Evolutionary conservation across 495 filamentous ascomycete genomes (phyloP).

Genomic region (Chaetomidium leptoderma): DNA sequence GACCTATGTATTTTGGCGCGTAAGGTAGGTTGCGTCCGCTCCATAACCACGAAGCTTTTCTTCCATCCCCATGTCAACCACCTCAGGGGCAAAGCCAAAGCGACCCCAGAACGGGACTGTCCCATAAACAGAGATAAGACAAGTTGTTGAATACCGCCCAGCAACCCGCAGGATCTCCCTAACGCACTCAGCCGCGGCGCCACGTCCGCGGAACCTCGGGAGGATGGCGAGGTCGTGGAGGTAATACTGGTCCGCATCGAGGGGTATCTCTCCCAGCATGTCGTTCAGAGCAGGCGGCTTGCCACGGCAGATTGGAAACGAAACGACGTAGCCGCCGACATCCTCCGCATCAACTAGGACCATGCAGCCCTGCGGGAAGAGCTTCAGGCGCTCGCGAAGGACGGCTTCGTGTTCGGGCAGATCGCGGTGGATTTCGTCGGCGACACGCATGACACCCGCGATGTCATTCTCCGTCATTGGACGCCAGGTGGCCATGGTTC

Average conservation of each 20-base stretch:
- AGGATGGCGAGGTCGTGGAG: slow-evolving; percentile 39
- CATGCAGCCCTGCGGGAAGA: slow-evolving; percentile 34
- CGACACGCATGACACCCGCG: slow-evolving; percentile 23
- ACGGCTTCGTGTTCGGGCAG: slow-evolving; percentile 31
- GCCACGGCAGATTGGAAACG: slow-evolving; percentile 32
- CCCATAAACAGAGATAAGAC: slow-evolving; percentile 37
- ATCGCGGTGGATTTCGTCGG: slow-evolving; percentile 24
- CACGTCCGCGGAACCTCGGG: slow-evolving; percentile 25
- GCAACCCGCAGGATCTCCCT: slow-evolving; percentile 18
- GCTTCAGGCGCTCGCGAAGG: slow-evolving; percentile 30
- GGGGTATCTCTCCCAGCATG: slow-evolving; percentile 26
- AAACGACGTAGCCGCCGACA: slow-evolving; percentile 36
- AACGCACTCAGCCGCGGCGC: slow-evolving; percentile 23
- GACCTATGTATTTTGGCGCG: slow-evolving; percentile 14
- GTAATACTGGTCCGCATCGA: slow-evolving; percentile 36
- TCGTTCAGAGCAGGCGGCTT: slow-evolving; percentile 34
- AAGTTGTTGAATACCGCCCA: slow-evolving; percentile 23
- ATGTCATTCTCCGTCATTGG: slow-evolving; percentile 22
- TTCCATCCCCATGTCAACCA: slow-evolving; percentile 20
- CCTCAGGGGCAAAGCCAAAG: slow-evolving; percentile 30
- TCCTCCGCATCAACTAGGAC: slow-evolving; percentile 24
- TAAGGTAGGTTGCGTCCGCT: slow-evolving; percentile 28
- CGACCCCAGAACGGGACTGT: slow-evolving; percentile 32
- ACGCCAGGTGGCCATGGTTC: slow-evolving; percentile 22
- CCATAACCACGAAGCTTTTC: slow-evolving; percentile 32